Evolutionary conservation across 768 basidiomycete genomes (phyloP).

Genomic region (Trichaptum fuscoviolaceum): DNA sequence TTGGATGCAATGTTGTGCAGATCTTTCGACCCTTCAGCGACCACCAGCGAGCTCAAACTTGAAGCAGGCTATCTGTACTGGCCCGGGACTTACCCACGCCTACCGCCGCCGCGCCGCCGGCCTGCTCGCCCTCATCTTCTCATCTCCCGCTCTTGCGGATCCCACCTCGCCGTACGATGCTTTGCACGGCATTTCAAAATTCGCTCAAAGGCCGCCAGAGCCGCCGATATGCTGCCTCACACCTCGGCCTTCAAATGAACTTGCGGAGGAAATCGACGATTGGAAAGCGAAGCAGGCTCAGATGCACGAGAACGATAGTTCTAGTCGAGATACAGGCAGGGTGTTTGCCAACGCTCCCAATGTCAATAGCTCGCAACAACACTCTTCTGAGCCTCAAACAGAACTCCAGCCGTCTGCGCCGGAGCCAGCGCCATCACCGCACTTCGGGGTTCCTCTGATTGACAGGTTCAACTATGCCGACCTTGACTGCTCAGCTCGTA

Average conservation of each 20-base stretch:
- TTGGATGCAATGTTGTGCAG: no score
- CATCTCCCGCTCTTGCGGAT: slow-evolving; percentile 29
- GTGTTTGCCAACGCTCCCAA: neutral
- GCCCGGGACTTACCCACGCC: neutral
- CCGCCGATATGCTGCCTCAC: slow-evolving; percentile 67
- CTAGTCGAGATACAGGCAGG: neutral
- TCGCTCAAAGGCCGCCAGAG: slow-evolving; percentile 45
- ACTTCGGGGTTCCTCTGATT: slow-evolving; percentile 67
- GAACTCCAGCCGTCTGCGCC: slow-evolving; percentile 25
- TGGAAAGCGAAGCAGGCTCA: slow-evolving; percentile 69
- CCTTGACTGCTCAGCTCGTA: slow-evolving; percentile 87
- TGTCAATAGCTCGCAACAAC: slow-evolving; percentile 8
- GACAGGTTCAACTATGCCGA: slow-evolving; percentile 96
- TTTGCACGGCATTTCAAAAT: slow-evolving; percentile 51
- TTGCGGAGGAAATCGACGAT: slow-evolving; percentile 67
- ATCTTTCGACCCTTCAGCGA: no score
- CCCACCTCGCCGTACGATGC: slow-evolving; percentile 47
- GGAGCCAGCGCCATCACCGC: slow-evolving; percentile 34
- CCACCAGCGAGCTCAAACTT: neutral
- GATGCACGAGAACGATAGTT: neutral
- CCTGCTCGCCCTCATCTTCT: slow-evolving; percentile 33
- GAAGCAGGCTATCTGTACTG: neutral
- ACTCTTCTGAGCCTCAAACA: slow-evolving; percentile 17
- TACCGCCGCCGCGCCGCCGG: slow-evolving; percentile 24
- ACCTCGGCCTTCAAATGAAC: slow-evolving; percentile 34